Base-by-base conservation (phyloP, 1,284 basidiomycete genomes). In the Apiotrichum brassicae region DNA sequence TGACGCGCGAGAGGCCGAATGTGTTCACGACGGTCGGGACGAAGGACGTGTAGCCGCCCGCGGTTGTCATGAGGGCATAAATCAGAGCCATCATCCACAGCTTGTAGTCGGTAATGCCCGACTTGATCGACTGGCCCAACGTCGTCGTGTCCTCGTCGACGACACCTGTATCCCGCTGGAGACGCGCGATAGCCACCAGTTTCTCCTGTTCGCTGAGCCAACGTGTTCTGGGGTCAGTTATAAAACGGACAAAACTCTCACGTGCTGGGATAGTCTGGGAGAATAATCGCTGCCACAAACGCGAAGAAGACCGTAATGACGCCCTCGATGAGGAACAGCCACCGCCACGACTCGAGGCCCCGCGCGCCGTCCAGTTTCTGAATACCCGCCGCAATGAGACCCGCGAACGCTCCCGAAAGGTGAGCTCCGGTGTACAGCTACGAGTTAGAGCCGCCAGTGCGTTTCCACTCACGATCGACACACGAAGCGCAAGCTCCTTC, bases 351-450 rank as follows among this genome's bases (percentile, higher is more conserved):
- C 30, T 47, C 43, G 18, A 52, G 43, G 23, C 56, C 52, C 4
- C 28, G 37, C 18, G 41, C 43, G n/a, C 53, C 53, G 35, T 58
- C 41, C 26, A 62, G 26, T 8, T 43, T 48, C 45, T 56, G 58
- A 46, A 64, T 56, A 11, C 56, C 62, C 0, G 58, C 62, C 3
- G 64, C 65, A 8, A 68, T 56, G 9, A 68, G 46, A 5, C 62
- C 63, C 6, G 62, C 60, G 45, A 65, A 62, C 2, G 64, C 66
- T 6, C 62, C 62, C 3, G 61, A 58, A 1, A 55, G 53, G 41
- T 57, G 49, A 13, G 59, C 54, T 11, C 60, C 64, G 6, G 59
- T 57, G 43, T 61, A 62, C 35, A 60, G 59, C 40, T 42, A 28
- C 9, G 5, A 11, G 26, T 13, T 6, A 19, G 19, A n/a, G 3